Percentiles rank a stretch among this genome's conserved stretches.
phyloP scores from a whole-genome alignment of 208 protist genomes.

The Entamoeba dispar region DNA sequence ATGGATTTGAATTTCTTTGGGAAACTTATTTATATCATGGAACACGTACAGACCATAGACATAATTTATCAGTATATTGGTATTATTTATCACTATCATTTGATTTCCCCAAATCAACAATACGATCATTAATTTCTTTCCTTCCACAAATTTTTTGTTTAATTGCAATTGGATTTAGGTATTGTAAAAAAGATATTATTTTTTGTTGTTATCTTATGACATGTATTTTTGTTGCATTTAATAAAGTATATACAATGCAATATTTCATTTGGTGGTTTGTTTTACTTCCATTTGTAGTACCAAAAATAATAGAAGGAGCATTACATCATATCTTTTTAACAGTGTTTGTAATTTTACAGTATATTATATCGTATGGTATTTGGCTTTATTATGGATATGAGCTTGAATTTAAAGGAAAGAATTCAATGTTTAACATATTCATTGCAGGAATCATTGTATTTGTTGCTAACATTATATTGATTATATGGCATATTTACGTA shows the following conservation, averaged over 20 bases:
- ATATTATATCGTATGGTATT: background rate
- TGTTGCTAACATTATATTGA: background rate
- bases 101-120: conserved; percentile 32
- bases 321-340: background rate
- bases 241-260: conserved; percentile 71
- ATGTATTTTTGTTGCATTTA: conserved; percentile 64
- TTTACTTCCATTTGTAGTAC: background rate
- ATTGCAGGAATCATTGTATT: background rate
- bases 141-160: conserved; percentile 49
- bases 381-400: background rate
- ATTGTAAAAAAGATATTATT: conserved; percentile 46
- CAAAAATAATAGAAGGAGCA: background rate
- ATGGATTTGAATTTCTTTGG: conserved; percentile 42
- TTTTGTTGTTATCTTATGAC: conserved; percentile 42
- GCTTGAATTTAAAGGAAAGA: background rate
- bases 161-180: conserved; percentile 36
- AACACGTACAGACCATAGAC: conserved; percentile 41
- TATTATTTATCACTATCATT: conserved; percentile 56
- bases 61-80: conserved; percentile 70
- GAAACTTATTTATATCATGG: conserved; percentile 50
- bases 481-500: background rate
- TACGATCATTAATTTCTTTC: conserved; percentile 50
- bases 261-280: conserved; percentile 65
- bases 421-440: background rate
- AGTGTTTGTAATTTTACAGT: background rate